A percentile compares a stretch with the other conserved stretches of the same genome.
Evolutionary conservation across 192 early-diverging fungal species (phyloP).

Genomic region (Coemansia sp.): DNA sequence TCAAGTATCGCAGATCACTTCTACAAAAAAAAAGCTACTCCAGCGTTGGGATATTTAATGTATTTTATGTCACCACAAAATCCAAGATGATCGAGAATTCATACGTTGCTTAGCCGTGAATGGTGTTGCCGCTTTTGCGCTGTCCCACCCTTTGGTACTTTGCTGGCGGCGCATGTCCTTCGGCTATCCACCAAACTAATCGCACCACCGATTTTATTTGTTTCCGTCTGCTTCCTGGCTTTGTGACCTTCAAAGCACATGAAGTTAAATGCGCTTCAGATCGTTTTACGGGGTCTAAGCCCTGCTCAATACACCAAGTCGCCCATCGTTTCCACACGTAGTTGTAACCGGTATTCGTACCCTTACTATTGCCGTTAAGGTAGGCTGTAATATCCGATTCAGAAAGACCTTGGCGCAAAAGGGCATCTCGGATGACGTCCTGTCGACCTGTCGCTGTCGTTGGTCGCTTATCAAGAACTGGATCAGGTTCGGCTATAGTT

Average conservation of each 20-base stretch:
- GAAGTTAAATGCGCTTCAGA: background rate
- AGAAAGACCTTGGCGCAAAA: background rate
- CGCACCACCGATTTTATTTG: conserved; percentile 8
- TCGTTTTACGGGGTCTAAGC: background rate
- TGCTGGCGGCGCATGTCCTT: background rate
- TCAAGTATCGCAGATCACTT: background rate
- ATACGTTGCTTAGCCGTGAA: background rate
- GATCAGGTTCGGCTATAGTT: too few relatives aligned
- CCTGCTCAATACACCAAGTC: background rate
- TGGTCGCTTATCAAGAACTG: background rate
- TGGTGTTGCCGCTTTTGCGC: background rate
- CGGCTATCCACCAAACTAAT: conserved; percentile 19
- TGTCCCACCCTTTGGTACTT: background rate
- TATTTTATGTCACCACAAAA: background rate
- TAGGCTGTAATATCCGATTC: background rate
- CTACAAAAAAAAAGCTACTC: background rate
- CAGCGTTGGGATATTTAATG: background rate
- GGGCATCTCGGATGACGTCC: background rate
- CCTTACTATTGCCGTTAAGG: background rate
- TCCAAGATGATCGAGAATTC: background rate
- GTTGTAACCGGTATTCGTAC: background rate
- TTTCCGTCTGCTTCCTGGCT: too few relatives aligned
- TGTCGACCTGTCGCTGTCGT: background rate
- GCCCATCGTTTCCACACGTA: background rate
- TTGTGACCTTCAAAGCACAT: background rate